Base-by-base conservation (phyloP, 202 grass and related monocot genomes). In the Brachypodium distachyon region DNA sequence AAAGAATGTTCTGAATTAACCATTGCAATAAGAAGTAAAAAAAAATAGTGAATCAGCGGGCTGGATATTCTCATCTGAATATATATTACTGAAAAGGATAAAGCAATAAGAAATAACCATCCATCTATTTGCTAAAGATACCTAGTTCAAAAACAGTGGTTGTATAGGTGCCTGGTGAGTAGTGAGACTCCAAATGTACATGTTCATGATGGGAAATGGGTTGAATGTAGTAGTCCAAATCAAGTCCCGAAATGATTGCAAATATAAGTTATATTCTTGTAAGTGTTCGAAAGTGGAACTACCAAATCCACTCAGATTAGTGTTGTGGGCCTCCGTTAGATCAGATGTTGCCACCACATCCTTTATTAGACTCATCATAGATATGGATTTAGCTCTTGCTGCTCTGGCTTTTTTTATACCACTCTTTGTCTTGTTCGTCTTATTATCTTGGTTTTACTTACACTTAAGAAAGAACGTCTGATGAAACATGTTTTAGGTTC, bases 281-380 rank as follows among this genome's bases (percentile, higher is more conserved):
- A 70, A 51, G 33, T 49, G 37, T 77, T 40, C 26, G 49, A 68
- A 59, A 72, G 4, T 41, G 22, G 40, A 87, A 59, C 73, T 43
- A 79, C 60, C 85, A 44, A 73, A 87, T 83, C 43, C 68, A 83
- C 68, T 79, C 48, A 67, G 66, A 78, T 67, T 83, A 41, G 59
- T 51, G 64, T 6, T 18, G 26, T 22, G 52, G 58, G 61, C n/a
- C 74, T 69, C 79, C 37, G 32, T 31, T 53, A 29, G 51, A 74
- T 72, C 50, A 87, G 39, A 87, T 78, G 73, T 59, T 73, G 32
- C 29, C 66, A 73, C 42, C 34, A 70, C 21, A 57, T 77, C 22
- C 64, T 77, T 82, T 39, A 66, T 12, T n/a, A 49, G 66, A 19
- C 22, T 77, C 27, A 12, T 23, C 52, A 19, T 63, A 57, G 17